Evolutionary conservation across 495 filamentous ascomycete genomes (phyloP), one percentile per base, ranked within the genome.

Genomic region (Xylaria flabelliformis): DNA sequence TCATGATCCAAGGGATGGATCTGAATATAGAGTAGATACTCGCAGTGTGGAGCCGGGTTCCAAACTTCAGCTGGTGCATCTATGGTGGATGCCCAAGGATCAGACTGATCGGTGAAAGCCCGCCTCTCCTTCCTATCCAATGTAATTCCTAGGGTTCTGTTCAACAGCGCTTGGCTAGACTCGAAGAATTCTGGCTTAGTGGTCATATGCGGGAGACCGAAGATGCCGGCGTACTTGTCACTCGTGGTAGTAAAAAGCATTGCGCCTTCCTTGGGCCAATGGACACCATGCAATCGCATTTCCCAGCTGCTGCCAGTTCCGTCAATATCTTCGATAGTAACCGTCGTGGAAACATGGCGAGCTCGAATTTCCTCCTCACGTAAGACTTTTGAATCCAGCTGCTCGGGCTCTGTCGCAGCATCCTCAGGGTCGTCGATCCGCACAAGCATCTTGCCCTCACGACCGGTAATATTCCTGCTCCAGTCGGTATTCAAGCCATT

Each of bases 141-240:
- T 12, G 87, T 85, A 67, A 89, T 84, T 12, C 87, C 86, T 26
- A 98, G 82, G 0, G 92, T 94, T 70, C 87, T 83, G 75, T 93
- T 90, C 41, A 98, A 84, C 24, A 95, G 81, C 46, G 81, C 78
- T 71, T 92, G 90, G 32, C 91, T 89, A 2, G 90, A 81, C 46
- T 88, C 83, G 79, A 92, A 98, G 19, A 89, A 88, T 59, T 89
- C 85, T 21, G 85, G 76, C 17, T 88, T 90, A 17, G 93, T 85
- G 8, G 91, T 83, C 39, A 99, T 88, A 81, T 98, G 94, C 26
- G 96, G 95, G 71, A 98, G 81, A 29, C 91, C 90, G 78, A 97
- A 97, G 41, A 98, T 88, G 48, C 96, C 96, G 26, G 90, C 87
- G 78, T 94, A 98, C 82, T 97, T 97, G 78, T 97, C 92, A 76